Base-by-base conservation (phyloP, 345 rosid genomes). In the Pseudoturritis turrita region DNA sequence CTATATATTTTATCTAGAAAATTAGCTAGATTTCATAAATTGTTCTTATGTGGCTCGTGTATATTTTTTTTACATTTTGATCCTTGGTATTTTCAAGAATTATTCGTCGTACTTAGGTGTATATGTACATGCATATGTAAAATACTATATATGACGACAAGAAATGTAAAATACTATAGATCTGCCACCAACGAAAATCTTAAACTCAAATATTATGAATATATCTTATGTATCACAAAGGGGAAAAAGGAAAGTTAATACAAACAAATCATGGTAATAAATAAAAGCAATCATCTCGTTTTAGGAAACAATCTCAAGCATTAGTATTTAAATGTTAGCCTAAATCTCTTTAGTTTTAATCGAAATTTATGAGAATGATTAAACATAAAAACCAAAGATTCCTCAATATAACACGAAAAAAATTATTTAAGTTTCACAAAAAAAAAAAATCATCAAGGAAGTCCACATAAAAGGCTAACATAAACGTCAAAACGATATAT, bases 221-320 rank as follows among this genome's bases (percentile, higher is more conserved):
- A 22, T 57, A 33, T 69, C 6, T 23, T 61, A 31, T 65, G 17
- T 54, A 18, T 15, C 36, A 36, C 17, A 28, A 49, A 66, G 47
- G 47, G 3, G 7, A 6, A 35, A 43, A 29, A n/a, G 21, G 54
- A 60, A 75, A 7, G 31, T 68, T 68, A 43, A 9, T 52, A 60
- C 63, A 60, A 59, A 31, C 49, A 52, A 52, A 60, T 51, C 41
- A 75, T 60, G 54, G 61, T 68, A 75, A 60, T 25, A 23, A 51
- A 60, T 49, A 74, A 47, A 53, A 19, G 13, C 51, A 56, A 71
- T 71, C 49, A 56, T 56, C 13, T 47, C 3, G 21, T 65, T 29
- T 56, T 14, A 47, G 72, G 50, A 25, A 56, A 47, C 19, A 39
- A 56, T 73, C 65, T 35, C 39, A 44, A 15, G 5, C 47, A 43